Base-by-base conservation (phyloP, 805 yeast species). In the Saccharomycopsis malanga region DNA sequence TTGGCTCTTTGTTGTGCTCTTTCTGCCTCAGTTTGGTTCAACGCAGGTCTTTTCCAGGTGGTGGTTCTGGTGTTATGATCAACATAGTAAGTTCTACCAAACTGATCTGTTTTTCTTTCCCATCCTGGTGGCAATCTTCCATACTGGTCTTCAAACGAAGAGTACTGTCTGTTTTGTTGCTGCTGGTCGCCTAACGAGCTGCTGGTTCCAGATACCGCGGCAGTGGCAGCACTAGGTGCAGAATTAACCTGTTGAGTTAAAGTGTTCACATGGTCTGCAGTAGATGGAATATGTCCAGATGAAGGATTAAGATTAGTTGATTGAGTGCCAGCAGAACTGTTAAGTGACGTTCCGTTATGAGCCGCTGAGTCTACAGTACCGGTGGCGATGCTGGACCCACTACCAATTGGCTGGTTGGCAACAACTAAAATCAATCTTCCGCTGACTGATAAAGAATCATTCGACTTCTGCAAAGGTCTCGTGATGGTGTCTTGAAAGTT, bases 71-170 rank as follows among this genome's bases (percentile, higher is more conserved):
- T 86, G 65, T 91, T 88, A 68, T 93, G 99, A 67, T 93, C 99
- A 32, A 93, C 98, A 62, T 91, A 93, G 67, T 93, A 93, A 1
- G 98, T 91, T 61, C 99, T 79, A 24, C 98, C 98, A 60, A 88
- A 86, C 64, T 88, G 87, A 65, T 93, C 99, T 1, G 98, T 89
- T 67, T 98, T 78, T 58, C 98, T 81, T 66, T 93, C 99, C 98
- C 98, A 93, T 3, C 99, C 99, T 4, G 96, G 87, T 2, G 98
- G 99, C 56, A 93, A 73, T 61, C 96, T 75, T 37, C 99, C 99
- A 58, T 81, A 79, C 64, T 91, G 98, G 67, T 93, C 99, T 67
- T 93, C 98, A 63, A 93, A 93, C 1, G 98, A 87, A 4, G 95
- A 85, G 58, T 81, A 83, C 60, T 83, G 94, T 59, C 88, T 77